Percentiles rank a stretch among this genome's conserved stretches.
phyloP scores from a whole-genome alignment of 257 asterid species.

The Misopates orontium region DNA sequence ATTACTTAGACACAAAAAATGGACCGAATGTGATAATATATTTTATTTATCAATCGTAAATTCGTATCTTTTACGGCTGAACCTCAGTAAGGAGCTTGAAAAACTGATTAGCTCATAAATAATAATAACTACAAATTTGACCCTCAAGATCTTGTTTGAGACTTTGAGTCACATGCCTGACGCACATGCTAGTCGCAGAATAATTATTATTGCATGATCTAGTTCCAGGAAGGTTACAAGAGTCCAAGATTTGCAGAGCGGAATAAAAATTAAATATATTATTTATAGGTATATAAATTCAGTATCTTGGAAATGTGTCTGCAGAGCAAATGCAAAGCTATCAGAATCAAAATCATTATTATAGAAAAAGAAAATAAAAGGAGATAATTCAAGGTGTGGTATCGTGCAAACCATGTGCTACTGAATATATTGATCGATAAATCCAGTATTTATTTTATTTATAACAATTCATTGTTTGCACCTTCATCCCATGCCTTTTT shows the following conservation, averaged over 20 bases:
- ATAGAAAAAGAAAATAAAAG: neutral
- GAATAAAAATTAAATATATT: slow-evolving; percentile 12
- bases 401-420: slow-evolving; percentile 50
- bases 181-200: slow-evolving; percentile 23
- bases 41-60: too few relatives aligned
- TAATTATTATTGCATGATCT: slow-evolving; percentile 1
- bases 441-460: neutral
- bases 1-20: neutral
- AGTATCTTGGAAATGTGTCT: slow-evolving; percentile 12
- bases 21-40: too few relatives aligned
- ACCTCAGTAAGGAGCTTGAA: neutral
- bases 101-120: neutral
- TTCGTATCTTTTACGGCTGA: neutral
- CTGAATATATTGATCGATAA: slow-evolving; percentile 20
- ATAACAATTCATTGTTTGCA: neutral
- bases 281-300: neutral
- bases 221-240: slow-evolving; percentile 25
- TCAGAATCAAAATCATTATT: neutral
- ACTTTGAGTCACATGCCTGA: too few relatives aligned
- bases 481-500: slow-evolving; percentile 23
- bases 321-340: slow-evolving; percentile 13
- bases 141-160: neutral
- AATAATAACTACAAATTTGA: neutral
- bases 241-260: slow-evolving; percentile 26
- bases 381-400: slow-evolving; percentile 39